Conservation (phyloP, 495 filamentous ascomycete species). For the Polyplosphaeria fusca region DNA sequence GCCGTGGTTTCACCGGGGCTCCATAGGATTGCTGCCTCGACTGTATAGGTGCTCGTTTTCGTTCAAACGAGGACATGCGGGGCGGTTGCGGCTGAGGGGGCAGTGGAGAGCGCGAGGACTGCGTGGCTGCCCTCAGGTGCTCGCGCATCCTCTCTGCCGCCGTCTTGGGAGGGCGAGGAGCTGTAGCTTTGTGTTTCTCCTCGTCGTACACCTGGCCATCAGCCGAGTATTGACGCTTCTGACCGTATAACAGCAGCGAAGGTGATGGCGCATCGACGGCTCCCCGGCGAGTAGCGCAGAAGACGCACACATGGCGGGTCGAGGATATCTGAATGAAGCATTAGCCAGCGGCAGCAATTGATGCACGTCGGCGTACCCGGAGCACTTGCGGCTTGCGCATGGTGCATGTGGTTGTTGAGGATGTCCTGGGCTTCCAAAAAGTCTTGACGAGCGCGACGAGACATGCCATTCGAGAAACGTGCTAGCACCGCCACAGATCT, state of each 20-base stretch:
- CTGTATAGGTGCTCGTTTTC: too few species aligned
- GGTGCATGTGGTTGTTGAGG: neutral
- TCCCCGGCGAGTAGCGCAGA: slow-evolving; percentile 34
- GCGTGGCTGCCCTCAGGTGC: neutral
- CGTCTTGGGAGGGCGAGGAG: too few species aligned
- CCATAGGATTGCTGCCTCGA: too few species aligned
- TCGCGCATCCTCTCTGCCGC: neutral
- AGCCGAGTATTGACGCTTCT: slow-evolving; percentile 24
- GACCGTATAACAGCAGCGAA: slow-evolving; percentile 13
- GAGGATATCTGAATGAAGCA: slow-evolving; percentile 28
- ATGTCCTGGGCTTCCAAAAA: neutral
- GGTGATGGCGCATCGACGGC: slow-evolving; percentile 3
- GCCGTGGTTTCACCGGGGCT: too few species aligned
- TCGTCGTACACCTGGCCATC: slow-evolving; percentile 24
- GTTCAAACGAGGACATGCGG: neutral
- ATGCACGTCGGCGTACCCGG: slow-evolving; percentile 11
- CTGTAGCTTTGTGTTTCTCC: slow-evolving; percentile 1
- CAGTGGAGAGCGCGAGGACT: neutral
- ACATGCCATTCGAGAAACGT: too few species aligned
- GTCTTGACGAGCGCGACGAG: neutral
- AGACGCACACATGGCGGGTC: slow-evolving; percentile 38
- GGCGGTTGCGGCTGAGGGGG: neutral
- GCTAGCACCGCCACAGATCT: too few species aligned
- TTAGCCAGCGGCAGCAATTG: slow-evolving; percentile 1
- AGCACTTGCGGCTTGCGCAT: slow-evolving; percentile 25